Evolutionary conservation across 2,329 filamentous ascomycete genomes (phyloP).

Genomic region (Xenoacremonium recifei): DNA sequence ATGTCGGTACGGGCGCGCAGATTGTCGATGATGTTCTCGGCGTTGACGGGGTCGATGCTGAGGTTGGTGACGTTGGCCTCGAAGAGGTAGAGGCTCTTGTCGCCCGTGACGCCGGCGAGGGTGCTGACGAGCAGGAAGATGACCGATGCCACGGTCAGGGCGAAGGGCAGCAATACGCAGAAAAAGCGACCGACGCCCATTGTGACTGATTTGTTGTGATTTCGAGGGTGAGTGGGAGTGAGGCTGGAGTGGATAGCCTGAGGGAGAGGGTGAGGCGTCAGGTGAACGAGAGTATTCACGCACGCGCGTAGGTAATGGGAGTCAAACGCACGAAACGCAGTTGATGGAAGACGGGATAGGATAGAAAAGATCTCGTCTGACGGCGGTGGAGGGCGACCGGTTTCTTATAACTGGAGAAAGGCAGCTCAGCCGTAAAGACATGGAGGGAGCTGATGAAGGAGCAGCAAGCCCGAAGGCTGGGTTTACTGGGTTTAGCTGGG

Average conservation of each 20-base stretch:
- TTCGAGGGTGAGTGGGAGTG: conserved; percentile 1
- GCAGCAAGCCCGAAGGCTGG: too few relatives aligned
- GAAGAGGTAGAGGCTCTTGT: conserved; percentile 58
- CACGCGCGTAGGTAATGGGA: too few relatives aligned
- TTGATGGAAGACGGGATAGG: too few relatives aligned
- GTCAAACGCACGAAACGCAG: too few relatives aligned
- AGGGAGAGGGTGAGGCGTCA: too few relatives aligned
- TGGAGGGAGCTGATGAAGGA: too few relatives aligned
- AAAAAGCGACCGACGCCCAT: conserved; percentile 72
- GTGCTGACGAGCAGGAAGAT: conserved; percentile 63
- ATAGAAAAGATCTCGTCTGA: too few relatives aligned
- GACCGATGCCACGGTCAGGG: conserved; percentile 74
- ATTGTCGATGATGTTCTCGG: conserved; percentile 34
- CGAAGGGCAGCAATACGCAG: conserved; percentile 86
- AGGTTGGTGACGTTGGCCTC: conserved; percentile 63
- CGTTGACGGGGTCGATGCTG: conserved; percentile 33
- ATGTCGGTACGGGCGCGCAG: conserved; percentile 19
- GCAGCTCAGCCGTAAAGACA: neutral
- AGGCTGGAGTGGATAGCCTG: conserved; percentile 1
- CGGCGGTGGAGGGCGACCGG: too few relatives aligned
- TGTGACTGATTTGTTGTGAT: conserved; percentile 16
- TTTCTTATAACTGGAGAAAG: too few relatives aligned
- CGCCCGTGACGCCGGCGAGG: conserved; percentile 53
- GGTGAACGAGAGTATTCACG: too few relatives aligned
- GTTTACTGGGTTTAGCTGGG: neutral